Percentiles rank a stretch among this genome's conserved stretches.
Evolutionary conservation across 1,284 basidiomycete species (phyloP).

Genomic region (Boletus sp.): DNA sequence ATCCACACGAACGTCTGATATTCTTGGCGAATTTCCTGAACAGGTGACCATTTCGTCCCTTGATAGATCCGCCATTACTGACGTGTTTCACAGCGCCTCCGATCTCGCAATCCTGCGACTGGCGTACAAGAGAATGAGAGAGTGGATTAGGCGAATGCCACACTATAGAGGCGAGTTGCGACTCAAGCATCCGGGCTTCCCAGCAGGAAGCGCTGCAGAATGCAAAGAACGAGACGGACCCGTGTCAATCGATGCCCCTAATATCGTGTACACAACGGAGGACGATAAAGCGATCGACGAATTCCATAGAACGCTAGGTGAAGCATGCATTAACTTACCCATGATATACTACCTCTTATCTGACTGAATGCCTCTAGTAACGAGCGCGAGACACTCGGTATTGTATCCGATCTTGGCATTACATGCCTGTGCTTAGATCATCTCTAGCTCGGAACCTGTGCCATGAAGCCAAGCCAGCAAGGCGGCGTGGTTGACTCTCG

Average conservation of each 20-base stretch:
- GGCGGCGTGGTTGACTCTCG: conserved; percentile 62
- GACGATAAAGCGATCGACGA: conserved; percentile 56
- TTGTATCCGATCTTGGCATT: conserved; percentile 5
- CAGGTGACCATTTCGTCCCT: conserved; percentile 5
- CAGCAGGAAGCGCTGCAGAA: conserved; percentile 43
- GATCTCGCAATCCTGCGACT: conserved; percentile 55
- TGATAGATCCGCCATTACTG: neutral
- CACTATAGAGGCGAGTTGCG: conserved; percentile 54
- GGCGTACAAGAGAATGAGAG: conserved; percentile 58
- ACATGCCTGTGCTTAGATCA: neutral
- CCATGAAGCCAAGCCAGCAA: conserved; percentile 58
- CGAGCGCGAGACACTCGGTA: conserved; percentile 58
- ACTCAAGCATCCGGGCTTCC: conserved; percentile 49
- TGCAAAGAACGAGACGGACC: conserved; percentile 35
- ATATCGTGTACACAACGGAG: conserved; percentile 52
- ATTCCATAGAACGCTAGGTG: conserved; percentile 37
- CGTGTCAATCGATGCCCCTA: conserved; percentile 41
- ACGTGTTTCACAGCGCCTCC: conserved; percentile 39
- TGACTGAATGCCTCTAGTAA: conserved; percentile 1
- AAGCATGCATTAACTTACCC: neutral
- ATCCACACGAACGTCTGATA: conserved; percentile 37
- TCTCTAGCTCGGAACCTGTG: conserved; percentile 58
- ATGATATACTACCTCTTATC: neutral
- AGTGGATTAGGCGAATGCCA: conserved; percentile 56
- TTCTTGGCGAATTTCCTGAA: conserved; percentile 38